Evolutionary conservation across 805 yeast genomes (phyloP).

Genomic region (Candida lessepsii): DNA sequence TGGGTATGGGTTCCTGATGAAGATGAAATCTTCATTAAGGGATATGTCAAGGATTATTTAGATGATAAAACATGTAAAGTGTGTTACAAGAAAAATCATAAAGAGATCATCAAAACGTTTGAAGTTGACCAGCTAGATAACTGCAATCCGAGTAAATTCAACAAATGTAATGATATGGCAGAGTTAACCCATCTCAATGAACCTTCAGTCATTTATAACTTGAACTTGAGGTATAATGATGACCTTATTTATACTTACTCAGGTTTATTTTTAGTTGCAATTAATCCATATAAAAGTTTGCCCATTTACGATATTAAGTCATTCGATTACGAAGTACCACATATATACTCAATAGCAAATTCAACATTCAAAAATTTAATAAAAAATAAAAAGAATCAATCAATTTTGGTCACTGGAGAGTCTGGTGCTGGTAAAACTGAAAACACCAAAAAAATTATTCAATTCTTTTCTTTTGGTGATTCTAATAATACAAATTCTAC

Average conservation of each 20-base stretch:
- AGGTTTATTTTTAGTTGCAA: constrained; percentile 91
- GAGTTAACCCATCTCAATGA: constrained; percentile 92
- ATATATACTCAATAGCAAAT: constrained; percentile 83
- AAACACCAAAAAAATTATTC: constrained; percentile 91
- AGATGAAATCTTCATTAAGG: constrained; percentile 56
- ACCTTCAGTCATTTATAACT: constrained; percentile 88
- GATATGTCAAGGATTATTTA: constrained; percentile 49
- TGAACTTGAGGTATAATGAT: constrained; percentile 70
- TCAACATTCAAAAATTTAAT: constrained; percentile 77
- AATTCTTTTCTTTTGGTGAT: constrained; percentile 81
- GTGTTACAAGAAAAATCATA: constrained; percentile 38
- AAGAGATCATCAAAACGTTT: constrained; percentile 41
- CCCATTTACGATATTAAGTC: constrained; percentile 64
- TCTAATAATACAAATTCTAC: background rate
- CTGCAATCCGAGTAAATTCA: constrained; percentile 88
- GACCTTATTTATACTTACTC: constrained; percentile 90
- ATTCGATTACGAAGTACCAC: constrained; percentile 58
- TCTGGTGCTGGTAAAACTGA: constrained; percentile 99
- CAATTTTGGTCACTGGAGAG: constrained; percentile 96
- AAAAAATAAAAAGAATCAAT: constrained; percentile 71
- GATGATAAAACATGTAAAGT: constrained; percentile 37
- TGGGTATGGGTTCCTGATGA: constrained; percentile 80
- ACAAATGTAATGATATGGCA: constrained; percentile 92
- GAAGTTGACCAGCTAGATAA: constrained; percentile 48
- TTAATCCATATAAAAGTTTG: constrained; percentile 81